Evolutionary conservation across 2,329 filamentous ascomycete genomes (phyloP).

Genomic region (Basipetospora sp.): DNA sequence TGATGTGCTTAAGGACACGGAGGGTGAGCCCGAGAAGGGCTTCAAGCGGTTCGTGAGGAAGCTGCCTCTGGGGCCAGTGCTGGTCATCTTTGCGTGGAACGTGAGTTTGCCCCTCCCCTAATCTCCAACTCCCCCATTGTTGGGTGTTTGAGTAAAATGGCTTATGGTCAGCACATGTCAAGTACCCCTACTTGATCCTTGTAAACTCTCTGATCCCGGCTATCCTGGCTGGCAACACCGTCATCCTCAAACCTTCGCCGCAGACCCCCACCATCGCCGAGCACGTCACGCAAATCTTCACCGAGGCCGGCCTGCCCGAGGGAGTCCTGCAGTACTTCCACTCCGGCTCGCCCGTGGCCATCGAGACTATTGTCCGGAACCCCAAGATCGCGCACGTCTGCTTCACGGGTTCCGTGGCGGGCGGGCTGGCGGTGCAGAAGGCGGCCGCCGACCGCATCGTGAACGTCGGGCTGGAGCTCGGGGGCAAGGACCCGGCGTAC

Average conservation of each 20-base stretch:
- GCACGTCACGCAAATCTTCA: slow-evolving; percentile 62
- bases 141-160: background rate
- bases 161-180: too few relatives aligned
- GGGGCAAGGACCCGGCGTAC: slow-evolving; percentile 90
- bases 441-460: slow-evolving; percentile 74
- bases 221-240: slow-evolving; percentile 75
- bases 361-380: slow-evolving; percentile 65
- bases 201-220: slow-evolving; percentile 87
- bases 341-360: slow-evolving; percentile 60
- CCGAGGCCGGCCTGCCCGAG: slow-evolving; percentile 63
- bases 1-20: slow-evolving; percentile 63
- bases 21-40: slow-evolving; percentile 70
- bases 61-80: slow-evolving; percentile 70
- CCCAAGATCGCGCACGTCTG: slow-evolving; percentile 68
- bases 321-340: slow-evolving; percentile 89
- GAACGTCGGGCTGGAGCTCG: slow-evolving; percentile 76
- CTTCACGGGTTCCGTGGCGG: slow-evolving; percentile 86
- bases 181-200: slow-evolving; percentile 91
- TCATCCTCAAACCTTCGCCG: slow-evolving; percentile 87
- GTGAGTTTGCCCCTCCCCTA: slow-evolving; percentile 39
- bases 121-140: background rate
- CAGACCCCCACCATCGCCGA: slow-evolving; percentile 89
- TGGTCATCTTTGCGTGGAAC: slow-evolving; percentile 93
- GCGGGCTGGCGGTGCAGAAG: slow-evolving; percentile 71
- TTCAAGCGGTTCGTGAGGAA: slow-evolving; percentile 86